Evolutionary conservation across 2,329 filamentous ascomycete species (phyloP), one percentile per base, ranked within the genome.

Genomic region (Aspergillus fumigatiaffinis): DNA sequence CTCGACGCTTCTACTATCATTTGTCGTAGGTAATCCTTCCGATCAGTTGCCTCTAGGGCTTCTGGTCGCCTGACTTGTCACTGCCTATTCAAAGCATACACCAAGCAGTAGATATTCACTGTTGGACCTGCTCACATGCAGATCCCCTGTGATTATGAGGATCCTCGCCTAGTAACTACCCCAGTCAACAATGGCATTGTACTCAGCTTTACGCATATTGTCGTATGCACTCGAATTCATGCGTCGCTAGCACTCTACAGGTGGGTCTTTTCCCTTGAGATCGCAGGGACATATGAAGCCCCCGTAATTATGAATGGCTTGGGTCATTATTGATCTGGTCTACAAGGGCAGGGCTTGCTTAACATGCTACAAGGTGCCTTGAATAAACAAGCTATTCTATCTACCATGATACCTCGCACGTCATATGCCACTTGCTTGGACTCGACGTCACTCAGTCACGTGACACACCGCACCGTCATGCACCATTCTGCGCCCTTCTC

Each of bases 401-500:
- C 28, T 14, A 35, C 32, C 32, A 12, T 35, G 32, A 17, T 14
- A 12, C 14, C 32, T 38, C 32, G 32, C 32, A 47, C 44, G 44
- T 47, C 44, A 47, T 23, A 23, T 47, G 44, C 9, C 21, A 17
- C 44, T 10, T 17, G 21, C 10, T 9, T 20, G 41, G 20, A 44
- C 47, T 53, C 55, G 56, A 66, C 62, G 62, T 64, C 62, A 66
- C 61, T 20, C 4, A 2, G n/a, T 54, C 63, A 66, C 63, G 63
- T 64, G 63, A 66, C 52, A 25, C 7, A 48, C 29, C 59, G 53
- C 62, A 57, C 62, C 56, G 57, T 61, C 60, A 60, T 46, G 42
- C 42, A 21, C 42, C 8, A 17, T 38, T 17, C 14, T 38, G 32
- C 14, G 32, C 62, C 55, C 53, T 51, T 51, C 49, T 28, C 52